Percentiles rank a stretch among this genome's conserved stretches.
These are phyloP conservation scores for Ulmus americana DNA, from an alignment of 331 rosid genomes.

Conservation along the genomic window DNA sequence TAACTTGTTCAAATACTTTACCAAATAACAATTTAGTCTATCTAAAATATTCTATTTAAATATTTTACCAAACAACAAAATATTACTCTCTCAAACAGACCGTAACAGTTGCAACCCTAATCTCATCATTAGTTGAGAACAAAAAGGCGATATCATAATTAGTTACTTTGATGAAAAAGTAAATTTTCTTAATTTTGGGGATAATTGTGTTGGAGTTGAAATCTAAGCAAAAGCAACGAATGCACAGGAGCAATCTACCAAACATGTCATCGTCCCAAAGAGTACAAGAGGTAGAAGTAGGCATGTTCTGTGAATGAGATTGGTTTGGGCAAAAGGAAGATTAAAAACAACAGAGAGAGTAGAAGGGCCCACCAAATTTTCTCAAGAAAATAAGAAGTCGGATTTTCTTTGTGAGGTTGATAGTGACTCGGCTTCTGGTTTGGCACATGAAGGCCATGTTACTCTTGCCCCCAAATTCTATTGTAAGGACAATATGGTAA, in stretches of 20 bases:
- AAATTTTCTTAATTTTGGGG: too few relatives aligned
- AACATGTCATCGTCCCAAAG: conserved; percentile 7
- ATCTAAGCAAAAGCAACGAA: neutral
- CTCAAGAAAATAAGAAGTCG: conserved; percentile 29
- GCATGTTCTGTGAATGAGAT: conserved; percentile 69
- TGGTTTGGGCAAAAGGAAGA: conserved; percentile 22
- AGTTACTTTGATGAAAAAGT: too few relatives aligned
- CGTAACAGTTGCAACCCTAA: too few relatives aligned
- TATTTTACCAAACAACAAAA: too few relatives aligned
- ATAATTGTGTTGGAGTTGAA: neutral
- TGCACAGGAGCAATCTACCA: neutral
- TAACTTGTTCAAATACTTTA: too few relatives aligned
- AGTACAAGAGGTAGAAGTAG: neutral
- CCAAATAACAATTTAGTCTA: too few relatives aligned
- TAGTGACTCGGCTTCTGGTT: conserved; percentile 42
- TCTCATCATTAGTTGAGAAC: too few relatives aligned
- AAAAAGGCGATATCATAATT: too few relatives aligned
- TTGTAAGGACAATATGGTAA: conserved; percentile 23
- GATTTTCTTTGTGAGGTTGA: conserved; percentile 30
- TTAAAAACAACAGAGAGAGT: conserved; percentile 14
- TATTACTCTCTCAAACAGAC: too few relatives aligned
- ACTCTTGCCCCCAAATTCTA: conserved; percentile 46
- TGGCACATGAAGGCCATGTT: conserved; percentile 79
- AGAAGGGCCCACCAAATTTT: conserved; percentile 43
- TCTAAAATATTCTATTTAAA: too few relatives aligned